A percentile compares a stretch with the other conserved stretches of the same genome.
These are phyloP conservation scores for Asterophora parasitica DNA, from an alignment of 768 basidiomycete species.

Conservation along the genomic window DNA sequence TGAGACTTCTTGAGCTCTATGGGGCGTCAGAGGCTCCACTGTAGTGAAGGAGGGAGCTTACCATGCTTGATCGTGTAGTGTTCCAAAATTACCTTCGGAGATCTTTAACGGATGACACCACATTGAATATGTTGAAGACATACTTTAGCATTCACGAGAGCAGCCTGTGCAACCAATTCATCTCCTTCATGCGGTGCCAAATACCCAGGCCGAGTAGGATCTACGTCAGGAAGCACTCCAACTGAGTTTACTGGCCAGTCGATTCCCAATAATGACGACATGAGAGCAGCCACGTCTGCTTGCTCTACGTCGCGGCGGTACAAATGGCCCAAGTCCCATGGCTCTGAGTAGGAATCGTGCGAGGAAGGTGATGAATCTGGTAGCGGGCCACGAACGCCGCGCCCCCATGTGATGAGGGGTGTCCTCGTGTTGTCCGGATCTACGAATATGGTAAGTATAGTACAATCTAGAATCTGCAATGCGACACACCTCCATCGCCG, in stretches of 20 bases:
- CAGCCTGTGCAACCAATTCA: constrained; percentile 44
- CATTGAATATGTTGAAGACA: background rate
- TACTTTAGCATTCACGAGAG: constrained; percentile 64
- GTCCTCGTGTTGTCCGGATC: constrained; percentile 88
- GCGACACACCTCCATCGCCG: constrained; percentile 70
- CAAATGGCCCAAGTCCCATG: constrained; percentile 57
- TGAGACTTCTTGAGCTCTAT: constrained; percentile 58
- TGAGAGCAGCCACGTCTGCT: constrained; percentile 75
- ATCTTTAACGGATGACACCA: background rate
- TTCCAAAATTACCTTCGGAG: constrained; percentile 58
- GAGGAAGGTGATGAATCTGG: constrained; percentile 52
- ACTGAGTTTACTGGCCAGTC: constrained; percentile 81
- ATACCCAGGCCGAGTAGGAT: constrained; percentile 56
- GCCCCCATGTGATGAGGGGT: constrained; percentile 79
- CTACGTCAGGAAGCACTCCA: constrained; percentile 74
- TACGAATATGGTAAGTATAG: constrained; percentile 23
- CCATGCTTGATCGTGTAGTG: constrained; percentile 78
- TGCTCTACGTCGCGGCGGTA: constrained; percentile 76
- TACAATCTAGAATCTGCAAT: constrained; percentile 1
- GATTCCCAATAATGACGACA: constrained; percentile 69
- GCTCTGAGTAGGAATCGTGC: constrained; percentile 64
- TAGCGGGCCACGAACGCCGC: constrained; percentile 68
- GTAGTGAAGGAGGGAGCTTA: constrained; percentile 23
- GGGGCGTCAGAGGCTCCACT: background rate
- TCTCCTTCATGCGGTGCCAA: constrained; percentile 43